phyloP scores from a whole-genome alignment of 2,329 filamentous ascomycete species.

The Coleophoma cylindrospora region DNA sequence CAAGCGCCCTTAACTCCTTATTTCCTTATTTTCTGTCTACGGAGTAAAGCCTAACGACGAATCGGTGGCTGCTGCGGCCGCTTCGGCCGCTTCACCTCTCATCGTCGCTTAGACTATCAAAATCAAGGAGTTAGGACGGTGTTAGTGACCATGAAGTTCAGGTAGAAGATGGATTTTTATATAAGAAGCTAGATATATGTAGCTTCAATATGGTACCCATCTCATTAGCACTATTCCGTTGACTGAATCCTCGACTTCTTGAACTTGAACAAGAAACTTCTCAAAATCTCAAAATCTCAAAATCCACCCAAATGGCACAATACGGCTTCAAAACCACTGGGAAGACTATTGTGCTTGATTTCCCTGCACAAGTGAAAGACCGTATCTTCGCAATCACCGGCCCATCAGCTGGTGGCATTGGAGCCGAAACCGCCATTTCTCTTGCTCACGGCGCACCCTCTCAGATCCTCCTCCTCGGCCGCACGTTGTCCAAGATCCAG shows the following conservation, averaged over 20 bases:
- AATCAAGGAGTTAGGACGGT: too few relatives aligned
- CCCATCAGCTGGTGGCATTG: conserved; percentile 10
- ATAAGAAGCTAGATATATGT: too few relatives aligned
- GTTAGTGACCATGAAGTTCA: too few relatives aligned
- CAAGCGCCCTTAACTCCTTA: too few relatives aligned
- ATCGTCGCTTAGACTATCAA: too few relatives aligned
- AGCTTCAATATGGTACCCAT: too few relatives aligned
- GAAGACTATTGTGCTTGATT: conserved; percentile 8
- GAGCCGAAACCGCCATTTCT: conserved; percentile 11
- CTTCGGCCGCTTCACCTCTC: too few relatives aligned
- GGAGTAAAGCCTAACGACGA: too few relatives aligned
- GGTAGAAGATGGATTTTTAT: too few relatives aligned
- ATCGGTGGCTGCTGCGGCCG: too few relatives aligned
- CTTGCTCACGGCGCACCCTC: conserved; percentile 16
- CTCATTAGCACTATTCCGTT: background rate
- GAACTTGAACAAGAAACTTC: background rate
- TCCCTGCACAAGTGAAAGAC: conserved; percentile 8
- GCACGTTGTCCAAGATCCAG: conserved; percentile 13
- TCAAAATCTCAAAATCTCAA: background rate
- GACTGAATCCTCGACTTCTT: background rate
- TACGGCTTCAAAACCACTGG: conserved; percentile 7
- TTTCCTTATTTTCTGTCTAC: too few relatives aligned
- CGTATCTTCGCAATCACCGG: conserved; percentile 13
- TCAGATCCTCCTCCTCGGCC: conserved; percentile 12
- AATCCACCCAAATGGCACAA: conserved; percentile 3